Conservation (phyloP, 805 yeast species). For the Kuraishia hungarica region DNA sequence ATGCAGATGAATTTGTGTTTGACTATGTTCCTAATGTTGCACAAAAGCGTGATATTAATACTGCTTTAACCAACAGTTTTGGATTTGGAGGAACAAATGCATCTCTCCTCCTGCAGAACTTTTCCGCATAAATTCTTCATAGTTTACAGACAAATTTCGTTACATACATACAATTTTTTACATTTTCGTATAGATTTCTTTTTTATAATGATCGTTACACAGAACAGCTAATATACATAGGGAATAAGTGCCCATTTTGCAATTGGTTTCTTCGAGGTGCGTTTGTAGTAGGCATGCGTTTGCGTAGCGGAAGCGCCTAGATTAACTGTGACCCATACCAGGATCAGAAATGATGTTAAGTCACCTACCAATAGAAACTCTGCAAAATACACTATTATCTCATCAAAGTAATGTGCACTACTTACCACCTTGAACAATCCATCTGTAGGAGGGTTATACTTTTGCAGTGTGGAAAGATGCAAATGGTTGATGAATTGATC, state of each 20-base stretch:
- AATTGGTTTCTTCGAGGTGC: not conserved
- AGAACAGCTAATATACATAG: not conserved
- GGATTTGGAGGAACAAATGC: constrained; percentile 98
- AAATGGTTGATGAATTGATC: constrained; percentile 45
- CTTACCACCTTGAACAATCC: constrained; percentile 41
- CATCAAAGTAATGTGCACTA: constrained; percentile 69
- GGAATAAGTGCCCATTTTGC: not conserved
- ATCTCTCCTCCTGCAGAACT: constrained; percentile 46
- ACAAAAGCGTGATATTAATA: constrained; percentile 28
- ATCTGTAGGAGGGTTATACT: constrained; percentile 47
- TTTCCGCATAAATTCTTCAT: not conserved
- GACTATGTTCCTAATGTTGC: constrained; percentile 52
- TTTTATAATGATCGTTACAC: not conserved
- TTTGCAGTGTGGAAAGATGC: constrained; percentile 37
- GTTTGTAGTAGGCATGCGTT: constrained; percentile 36
- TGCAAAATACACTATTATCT: constrained; percentile 43
- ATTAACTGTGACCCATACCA: constrained; percentile 34
- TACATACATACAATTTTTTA: too few species aligned
- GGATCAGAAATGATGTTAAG: constrained; percentile 14
- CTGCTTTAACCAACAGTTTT: constrained; percentile 82
- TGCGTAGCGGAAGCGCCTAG: constrained; percentile 49
- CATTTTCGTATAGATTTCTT: not conserved
- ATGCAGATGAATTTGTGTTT: constrained; percentile 30
- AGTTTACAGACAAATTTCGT: too few species aligned
- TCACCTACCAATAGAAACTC: constrained; percentile 12